Evolutionary conservation across 1,139 yeast species (phyloP), one percentile per base, ranked within the genome.

Genomic region (Meyerozyma smithsonii): DNA sequence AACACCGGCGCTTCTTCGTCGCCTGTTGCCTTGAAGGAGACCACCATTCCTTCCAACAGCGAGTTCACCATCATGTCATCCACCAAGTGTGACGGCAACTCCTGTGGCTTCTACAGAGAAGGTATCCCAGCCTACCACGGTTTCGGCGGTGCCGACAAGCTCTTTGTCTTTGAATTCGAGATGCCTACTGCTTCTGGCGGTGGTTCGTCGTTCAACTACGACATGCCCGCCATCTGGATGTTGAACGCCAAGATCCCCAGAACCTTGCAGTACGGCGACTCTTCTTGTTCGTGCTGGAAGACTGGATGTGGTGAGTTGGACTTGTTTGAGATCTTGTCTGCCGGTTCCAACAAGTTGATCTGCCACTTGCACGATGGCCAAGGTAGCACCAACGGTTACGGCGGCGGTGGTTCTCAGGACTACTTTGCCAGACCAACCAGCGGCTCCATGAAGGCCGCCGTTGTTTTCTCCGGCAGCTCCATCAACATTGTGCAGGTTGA

Each of bases 361-460:
- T 69, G 87, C 20, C 80, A 89, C 17, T 64, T 83, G 57, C 92
- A 84, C 56, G 85, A 80, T 54, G 82, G 72, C 64, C 90, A 84
- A 59, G 89, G 89, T 28, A 74, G 79, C 36, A 81, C 64, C 41
- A 69, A 75, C 50, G 70, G 81, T 43, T 74, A 48, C 40, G 84
- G 83, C 59, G 96, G 95, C 58, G 95, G 95, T 62, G 96, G 96
- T 58, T 74, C 96, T 46, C 72, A 81, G 52, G 95, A 89, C 66
- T 89, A 81, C 76, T 87, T 92, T 61, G 58, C 64, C 19, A 86
- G 98, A 75, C 97, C 97, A 56, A 76, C 84, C 37, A 58, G 69
- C 46, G 75, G 80, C 16, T 72, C 95, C 39, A 70, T 90, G 74
- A 88, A 85, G 71, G 97, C 95, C 53, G 97, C 96, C 48, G 96